Base-by-base conservation (phyloP, 805 yeast genomes). In the Yarrowia divulgata region DNA sequence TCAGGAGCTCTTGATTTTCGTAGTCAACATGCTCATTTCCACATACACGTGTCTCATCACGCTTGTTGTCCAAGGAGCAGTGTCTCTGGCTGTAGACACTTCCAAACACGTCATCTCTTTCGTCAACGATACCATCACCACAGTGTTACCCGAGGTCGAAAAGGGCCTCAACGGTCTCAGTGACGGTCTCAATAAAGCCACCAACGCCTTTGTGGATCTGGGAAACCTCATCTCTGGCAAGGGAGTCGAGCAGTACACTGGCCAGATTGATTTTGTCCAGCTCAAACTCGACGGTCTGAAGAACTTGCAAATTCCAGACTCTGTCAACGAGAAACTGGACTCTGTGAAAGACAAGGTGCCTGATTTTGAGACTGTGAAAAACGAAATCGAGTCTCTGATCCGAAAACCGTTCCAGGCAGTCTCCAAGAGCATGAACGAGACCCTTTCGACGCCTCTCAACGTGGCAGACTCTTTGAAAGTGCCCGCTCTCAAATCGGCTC, bases 21-120 rank as follows among this genome's bases (percentile, higher is more conserved):
- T 86, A 8, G 79, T 94, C 9, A 92, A 93, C 40, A 73, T 94
- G 72, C 85, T 90, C 60, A 77, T 93, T 1, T 98, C 98, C 0
- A 95, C 98, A 0, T 91, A 91, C 77, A 88, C 90, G 0, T 95
- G 99, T 77, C 80, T 95, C 14, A 76, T 92, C 14, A 86, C 90
- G 0, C 88, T 95, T 6, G 86, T 93, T 0, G 81, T 93, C 8
- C 88, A 86, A 73, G 91, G 93, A 3, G 84, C 90, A 0, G 89
- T 88, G 1, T 87, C 86, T 72, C 86, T 87, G 39, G 96, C 96
- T 0, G 76, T 90, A 1, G 89, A 90, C 74, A 85, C 91, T 0
- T 87, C 97, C 0, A 90, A 89, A 73, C 75, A 84, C 0, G 80
- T 91, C 0, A 82, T 93, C 8, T 76, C 77, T 4, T 78, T 82